phyloP scores from a whole-genome alignment of 2,329 filamentous ascomycete genomes.

The Nakataea oryzae region DNA sequence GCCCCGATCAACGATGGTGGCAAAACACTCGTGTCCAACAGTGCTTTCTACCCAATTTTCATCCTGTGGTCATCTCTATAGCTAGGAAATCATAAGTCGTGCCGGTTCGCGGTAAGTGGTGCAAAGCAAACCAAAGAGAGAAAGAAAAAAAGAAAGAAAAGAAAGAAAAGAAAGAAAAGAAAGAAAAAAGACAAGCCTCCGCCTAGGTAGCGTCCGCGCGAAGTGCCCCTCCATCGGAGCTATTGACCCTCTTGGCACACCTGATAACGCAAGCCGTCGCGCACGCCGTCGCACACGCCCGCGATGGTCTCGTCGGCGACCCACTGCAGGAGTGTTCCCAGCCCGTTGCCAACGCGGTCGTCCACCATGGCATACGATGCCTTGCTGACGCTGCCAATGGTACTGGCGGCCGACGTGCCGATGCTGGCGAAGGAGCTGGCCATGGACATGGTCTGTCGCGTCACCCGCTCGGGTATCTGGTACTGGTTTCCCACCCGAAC shows the following conservation, averaged over 20 bases:
- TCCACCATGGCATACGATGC: constrained; percentile 3
- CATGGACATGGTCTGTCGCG: neutral
- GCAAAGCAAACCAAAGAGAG: neutral
- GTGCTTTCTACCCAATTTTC: neutral
- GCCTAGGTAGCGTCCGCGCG: too few relatives aligned
- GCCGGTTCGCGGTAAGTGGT: neutral
- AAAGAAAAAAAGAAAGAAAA: neutral
- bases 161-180: neutral
- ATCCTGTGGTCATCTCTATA: neutral
- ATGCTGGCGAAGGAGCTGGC: constrained; percentile 3
- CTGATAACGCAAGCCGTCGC: neutral
- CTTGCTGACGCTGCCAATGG: constrained; percentile 3
- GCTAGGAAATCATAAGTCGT: neutral
- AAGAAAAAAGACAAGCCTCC: neutral
- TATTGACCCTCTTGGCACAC: neutral
- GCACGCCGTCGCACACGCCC: constrained; percentile 2
- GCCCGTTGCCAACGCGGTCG: constrained; percentile 1
- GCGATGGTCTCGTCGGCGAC: constrained; percentile 3
- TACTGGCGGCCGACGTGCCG: constrained; percentile 1
- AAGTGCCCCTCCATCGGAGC: neutral
- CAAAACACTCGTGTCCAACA: neutral
- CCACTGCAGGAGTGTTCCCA: constrained; percentile 2
- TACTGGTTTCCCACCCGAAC: constrained; percentile 3
- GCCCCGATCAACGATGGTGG: neutral
- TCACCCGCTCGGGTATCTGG: constrained; percentile 3